A percentile compares a stretch with the other conserved stretches of the same genome.
Conservation (phyloP, 371 early-diverging fungal genomes). For the Gilbertella persicaria region DNA sequence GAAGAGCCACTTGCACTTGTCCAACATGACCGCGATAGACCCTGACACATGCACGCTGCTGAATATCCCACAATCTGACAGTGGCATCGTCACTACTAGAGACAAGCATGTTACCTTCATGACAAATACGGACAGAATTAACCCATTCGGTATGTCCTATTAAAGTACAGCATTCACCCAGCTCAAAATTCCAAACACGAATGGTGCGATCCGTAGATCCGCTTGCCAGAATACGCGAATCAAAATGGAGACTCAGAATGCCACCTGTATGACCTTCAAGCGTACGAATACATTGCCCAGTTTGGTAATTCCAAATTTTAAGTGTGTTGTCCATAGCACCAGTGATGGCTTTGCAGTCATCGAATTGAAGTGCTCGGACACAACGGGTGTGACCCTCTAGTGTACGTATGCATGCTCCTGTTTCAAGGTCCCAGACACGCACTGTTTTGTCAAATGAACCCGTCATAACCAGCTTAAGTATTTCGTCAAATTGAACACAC, state of each 20-base stretch:
- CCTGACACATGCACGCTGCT: constrained; percentile 66
- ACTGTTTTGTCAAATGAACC: constrained; percentile 87
- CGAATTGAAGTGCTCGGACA: constrained; percentile 87
- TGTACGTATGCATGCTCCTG: constrained; percentile 77
- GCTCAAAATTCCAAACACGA: constrained; percentile 87
- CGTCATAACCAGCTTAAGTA: constrained; percentile 68
- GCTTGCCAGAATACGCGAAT: constrained; percentile 74
- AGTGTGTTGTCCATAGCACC: constrained; percentile 93
- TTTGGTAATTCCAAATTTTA: constrained; percentile 94
- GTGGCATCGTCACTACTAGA: constrained; percentile 86
- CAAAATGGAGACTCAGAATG: constrained; percentile 86
- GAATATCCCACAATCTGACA: constrained; percentile 83
- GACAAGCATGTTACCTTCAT: constrained; percentile 64
- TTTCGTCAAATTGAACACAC: constrained; percentile 85
- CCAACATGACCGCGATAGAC: constrained; percentile 79
- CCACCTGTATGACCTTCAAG: constrained; percentile 85
- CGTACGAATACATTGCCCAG: constrained; percentile 84
- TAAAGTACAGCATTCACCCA: constrained; percentile 79
- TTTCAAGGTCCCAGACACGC: constrained; percentile 94
- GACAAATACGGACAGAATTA: constrained; percentile 77
- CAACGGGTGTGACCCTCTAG: constrained; percentile 71
- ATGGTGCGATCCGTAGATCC: constrained; percentile 89
- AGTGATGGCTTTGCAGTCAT: constrained; percentile 80
- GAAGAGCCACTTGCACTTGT: constrained; percentile 71
- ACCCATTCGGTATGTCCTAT: constrained; percentile 87